Conservation (phyloP, 23 red algal species). For the Gracilaria gracilis region DNA sequence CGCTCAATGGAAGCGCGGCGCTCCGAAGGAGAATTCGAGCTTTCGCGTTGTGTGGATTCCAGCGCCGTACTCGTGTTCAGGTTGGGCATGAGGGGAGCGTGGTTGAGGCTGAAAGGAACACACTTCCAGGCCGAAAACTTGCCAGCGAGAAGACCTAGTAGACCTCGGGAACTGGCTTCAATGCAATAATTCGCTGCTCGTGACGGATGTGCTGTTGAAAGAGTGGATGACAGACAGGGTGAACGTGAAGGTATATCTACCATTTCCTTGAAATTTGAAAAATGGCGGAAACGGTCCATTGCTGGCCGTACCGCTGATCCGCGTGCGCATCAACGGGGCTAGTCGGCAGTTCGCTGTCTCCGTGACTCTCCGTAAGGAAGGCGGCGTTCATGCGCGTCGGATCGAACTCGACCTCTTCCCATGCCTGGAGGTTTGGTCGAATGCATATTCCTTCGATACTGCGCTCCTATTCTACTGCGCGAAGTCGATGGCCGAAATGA, state of each 20-base stretch:
- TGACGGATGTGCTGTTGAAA: background rate
- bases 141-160: no score
- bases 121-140: background rate
- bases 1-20: constrained; percentile 45
- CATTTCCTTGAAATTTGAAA: constrained; percentile 6
- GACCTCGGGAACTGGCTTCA: no score
- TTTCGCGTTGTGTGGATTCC: constrained; percentile 13
- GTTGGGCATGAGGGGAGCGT: constrained; percentile 4
- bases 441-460: background rate
- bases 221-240: background rate
- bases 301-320: background rate
- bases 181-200: background rate
- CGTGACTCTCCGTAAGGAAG: background rate
- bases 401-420: background rate
- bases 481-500: background rate
- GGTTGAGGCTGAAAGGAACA: background rate
- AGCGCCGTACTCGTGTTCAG: background rate
- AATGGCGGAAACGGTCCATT: background rate
- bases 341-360: constrained; percentile 13
- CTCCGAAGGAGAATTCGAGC: constrained; percentile 4
- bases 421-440: background rate
- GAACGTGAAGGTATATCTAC: background rate
- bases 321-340: background rate
- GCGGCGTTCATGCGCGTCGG: background rate
- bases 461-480: background rate